phyloP scores from a whole-genome alignment of 1,284 basidiomycete species.

The Cryptococcus sp. region DNA sequence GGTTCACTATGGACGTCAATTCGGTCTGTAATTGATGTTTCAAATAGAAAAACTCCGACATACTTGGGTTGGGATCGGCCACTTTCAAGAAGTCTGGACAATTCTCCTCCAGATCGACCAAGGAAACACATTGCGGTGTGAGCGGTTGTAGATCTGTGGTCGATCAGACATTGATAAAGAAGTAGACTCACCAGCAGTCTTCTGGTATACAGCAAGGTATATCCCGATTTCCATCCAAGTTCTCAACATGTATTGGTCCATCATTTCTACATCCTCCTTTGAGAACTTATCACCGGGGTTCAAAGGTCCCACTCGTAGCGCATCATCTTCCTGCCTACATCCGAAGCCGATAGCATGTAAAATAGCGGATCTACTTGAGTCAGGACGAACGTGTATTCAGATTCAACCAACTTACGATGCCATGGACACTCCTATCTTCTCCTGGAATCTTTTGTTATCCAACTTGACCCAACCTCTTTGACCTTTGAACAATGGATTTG shows the following conservation, averaged over 20 bases:
- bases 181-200: background rate
- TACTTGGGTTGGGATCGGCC: constrained; percentile 2
- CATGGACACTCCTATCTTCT: constrained; percentile 27
- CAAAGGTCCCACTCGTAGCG: constrained; percentile 34
- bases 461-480: constrained; percentile 39
- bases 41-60: too few species aligned
- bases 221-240: constrained; percentile 38
- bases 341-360: constrained; percentile 37
- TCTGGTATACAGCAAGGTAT: constrained; percentile 16
- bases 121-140: too few species aligned
- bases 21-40: too few species aligned
- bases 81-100: too few species aligned
- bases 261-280: constrained; percentile 22
- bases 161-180: too few species aligned
- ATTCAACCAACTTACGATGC: constrained; percentile 14
- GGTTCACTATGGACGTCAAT: too few species aligned
- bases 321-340: constrained; percentile 29
- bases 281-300: constrained; percentile 13
- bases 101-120: too few species aligned
- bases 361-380: constrained; percentile 22
- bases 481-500: constrained; percentile 37
- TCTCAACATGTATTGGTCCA: constrained; percentile 39
- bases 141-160: too few species aligned
- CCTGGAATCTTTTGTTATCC: constrained; percentile 26
- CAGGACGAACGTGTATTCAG: background rate